These are phyloP conservation scores for Pouteria glomerata DNA, from an alignment of 148 eudicot species.

Conservation along the genomic window DNA sequence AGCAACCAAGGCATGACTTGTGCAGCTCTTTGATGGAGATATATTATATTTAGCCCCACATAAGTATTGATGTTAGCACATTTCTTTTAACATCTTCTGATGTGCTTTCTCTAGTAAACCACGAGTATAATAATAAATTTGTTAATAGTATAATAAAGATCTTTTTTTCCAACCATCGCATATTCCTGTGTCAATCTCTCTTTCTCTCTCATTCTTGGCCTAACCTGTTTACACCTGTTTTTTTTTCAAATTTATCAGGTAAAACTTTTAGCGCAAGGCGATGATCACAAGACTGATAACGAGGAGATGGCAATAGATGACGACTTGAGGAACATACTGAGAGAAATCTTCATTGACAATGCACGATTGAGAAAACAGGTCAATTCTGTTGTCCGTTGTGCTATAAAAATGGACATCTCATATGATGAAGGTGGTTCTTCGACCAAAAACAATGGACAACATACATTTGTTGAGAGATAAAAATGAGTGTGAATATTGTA, in stretches of 20 bases:
- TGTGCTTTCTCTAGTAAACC: too few species aligned
- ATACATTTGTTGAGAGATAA: conserved; percentile 28
- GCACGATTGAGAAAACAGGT: conserved; percentile 58
- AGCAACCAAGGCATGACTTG: too few species aligned
- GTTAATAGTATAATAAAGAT: too few species aligned
- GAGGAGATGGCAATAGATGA: conserved; percentile 26
- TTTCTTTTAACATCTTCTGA: too few species aligned
- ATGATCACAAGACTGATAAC: conserved; percentile 20
- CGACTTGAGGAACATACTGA: conserved; percentile 53
- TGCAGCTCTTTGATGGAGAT: too few species aligned
- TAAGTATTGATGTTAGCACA: too few species aligned
- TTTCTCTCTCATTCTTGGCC: too few species aligned
- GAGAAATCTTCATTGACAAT: conserved; percentile 45
- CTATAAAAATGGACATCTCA: conserved; percentile 27
- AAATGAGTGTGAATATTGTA: conserved; percentile 11
- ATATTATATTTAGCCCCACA: too few species aligned
- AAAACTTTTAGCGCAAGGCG: conserved; percentile 30
- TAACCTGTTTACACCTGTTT: too few species aligned
- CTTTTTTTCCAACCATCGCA: too few species aligned
- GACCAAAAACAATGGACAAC: conserved; percentile 19
- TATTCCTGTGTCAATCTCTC: too few species aligned
- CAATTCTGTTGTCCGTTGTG: conserved; percentile 39
- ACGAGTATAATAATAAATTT: too few species aligned
- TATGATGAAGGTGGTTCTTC: conserved; percentile 19
- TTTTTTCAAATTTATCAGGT: conserved; percentile 38